Evolutionary conservation across 345 rosid genomes (phyloP), one percentile per base, ranked within the genome.

Genomic region (Rubroshorea leprosula): DNA sequence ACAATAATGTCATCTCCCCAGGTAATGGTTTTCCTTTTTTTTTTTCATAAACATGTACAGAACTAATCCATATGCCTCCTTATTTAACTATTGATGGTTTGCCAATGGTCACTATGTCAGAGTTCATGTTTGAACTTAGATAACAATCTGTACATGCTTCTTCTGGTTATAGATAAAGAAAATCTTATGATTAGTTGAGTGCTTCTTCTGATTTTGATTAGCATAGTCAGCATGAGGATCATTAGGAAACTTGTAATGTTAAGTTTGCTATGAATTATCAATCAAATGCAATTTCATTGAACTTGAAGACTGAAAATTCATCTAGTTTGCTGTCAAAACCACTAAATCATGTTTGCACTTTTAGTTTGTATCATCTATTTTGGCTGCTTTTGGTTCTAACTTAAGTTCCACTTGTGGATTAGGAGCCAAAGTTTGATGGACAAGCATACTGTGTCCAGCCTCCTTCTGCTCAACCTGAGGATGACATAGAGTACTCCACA

Each of bases 371-470:
- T n/a, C n/a, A n/a, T n/a, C n/a, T n/a, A n/a, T n/a, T n/a, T n/a
- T n/a, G n/a, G 50, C 29, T 51, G 52, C 5, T 35, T 56, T 35
- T 41, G 49, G 19, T 23, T 20, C 16, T 55, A 53, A 63, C 19
- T 13, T 0, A 20, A 18, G 15, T 57, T 56, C 15, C 1, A 17
- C 19, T 25, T 63, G 64, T 62, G 44, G 60, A 57, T 12, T 78
- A 80, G 91, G 80, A 63, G 58, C 46, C 72, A 5, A 54, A 70
- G 44, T 60, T 41, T 62, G 45, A 52, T 57, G 68, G 64, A 55
- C 83, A 71, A 75, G 71, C 60, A 64, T 55, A 60, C 3, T 11
- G 51, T 23, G 67, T 14, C 24, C 60, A 57, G 54, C 24, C 25
- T 21, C 50, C 35, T 21, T 50, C 48, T 56, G 68, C 16, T 55